Conservation (phyloP, 2,329 filamentous ascomycete genomes). For the Ceratocystis alfenasii region DNA sequence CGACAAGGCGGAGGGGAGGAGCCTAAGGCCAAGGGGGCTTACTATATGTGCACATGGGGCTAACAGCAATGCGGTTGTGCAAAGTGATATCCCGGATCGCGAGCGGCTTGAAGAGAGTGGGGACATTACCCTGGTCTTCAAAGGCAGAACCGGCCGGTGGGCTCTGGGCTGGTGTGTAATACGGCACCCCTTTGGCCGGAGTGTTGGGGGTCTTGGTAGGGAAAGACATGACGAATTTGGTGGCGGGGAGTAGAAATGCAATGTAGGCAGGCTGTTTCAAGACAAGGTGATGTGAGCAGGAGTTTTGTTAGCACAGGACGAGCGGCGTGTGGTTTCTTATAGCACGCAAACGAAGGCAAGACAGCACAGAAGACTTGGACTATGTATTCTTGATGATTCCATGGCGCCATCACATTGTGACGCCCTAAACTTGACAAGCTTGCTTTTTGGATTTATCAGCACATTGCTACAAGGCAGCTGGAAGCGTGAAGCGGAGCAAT, state of each 20-base stretch:
- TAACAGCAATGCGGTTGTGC: constrained; percentile 46
- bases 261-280: too few species aligned
- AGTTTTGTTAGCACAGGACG: neutral
- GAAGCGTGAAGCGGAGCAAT: too few species aligned
- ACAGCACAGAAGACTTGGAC: too few species aligned
- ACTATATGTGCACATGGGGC: constrained; percentile 44
- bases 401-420: too few species aligned
- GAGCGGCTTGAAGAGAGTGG: constrained; percentile 46
- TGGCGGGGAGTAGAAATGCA: neutral
- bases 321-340: too few species aligned
- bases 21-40: neutral
- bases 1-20: neutral
- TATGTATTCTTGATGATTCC: too few species aligned
- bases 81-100: constrained; percentile 42
- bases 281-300: neutral
- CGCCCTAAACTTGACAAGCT: too few species aligned
- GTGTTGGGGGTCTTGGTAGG: constrained; percentile 26
- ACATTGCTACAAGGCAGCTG: too few species aligned
- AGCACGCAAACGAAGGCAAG: too few species aligned
- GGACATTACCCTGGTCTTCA: constrained; percentile 29
- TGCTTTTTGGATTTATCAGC: too few species aligned
- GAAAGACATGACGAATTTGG: neutral
- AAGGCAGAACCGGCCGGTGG: constrained; percentile 39
- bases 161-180: constrained; percentile 43
- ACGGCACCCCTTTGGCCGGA: constrained; percentile 33